A percentile compares a stretch with the other conserved stretches of the same genome.
Evolutionary conservation across 2,329 filamentous ascomycete genomes (phyloP).

Genomic region (Colletotrichum gloeosporioides): DNA sequence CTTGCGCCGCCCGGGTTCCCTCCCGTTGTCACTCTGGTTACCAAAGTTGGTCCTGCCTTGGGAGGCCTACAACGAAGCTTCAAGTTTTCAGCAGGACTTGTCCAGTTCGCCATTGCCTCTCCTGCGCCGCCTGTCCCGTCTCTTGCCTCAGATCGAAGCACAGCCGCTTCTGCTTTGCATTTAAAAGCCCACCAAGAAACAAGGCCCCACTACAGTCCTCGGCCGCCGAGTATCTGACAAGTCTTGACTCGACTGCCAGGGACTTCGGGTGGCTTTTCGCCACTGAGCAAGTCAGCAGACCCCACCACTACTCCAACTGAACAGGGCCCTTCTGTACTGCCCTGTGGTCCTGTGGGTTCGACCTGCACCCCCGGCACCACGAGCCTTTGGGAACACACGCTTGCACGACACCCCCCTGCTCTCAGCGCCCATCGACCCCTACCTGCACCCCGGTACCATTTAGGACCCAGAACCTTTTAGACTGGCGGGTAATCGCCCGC

Average conservation of each 20-base stretch:
- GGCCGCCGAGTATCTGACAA: constrained; percentile 21
- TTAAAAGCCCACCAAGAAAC: constrained; percentile 10
- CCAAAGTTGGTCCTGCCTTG: background rate
- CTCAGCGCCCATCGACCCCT: constrained; percentile 16
- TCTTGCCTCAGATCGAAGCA: constrained; percentile 5
- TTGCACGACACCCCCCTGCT: constrained; percentile 20
- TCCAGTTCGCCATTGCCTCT: background rate
- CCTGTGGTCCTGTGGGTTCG: constrained; percentile 23
- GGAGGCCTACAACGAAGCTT: background rate
- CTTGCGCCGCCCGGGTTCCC: constrained; percentile 9
- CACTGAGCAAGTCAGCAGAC: constrained; percentile 23
- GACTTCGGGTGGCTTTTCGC: constrained; percentile 21
- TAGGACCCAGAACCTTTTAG: constrained; percentile 22
- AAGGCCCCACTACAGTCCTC: constrained; percentile 10
- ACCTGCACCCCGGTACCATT: constrained; percentile 15
- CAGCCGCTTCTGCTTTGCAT: constrained; percentile 15
- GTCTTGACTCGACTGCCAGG: constrained; percentile 22
- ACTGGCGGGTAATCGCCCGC: constrained; percentile 21
- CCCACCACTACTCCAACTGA: constrained; percentile 22
- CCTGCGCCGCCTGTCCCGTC: background rate
- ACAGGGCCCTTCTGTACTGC: constrained; percentile 19
- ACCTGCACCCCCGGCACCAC: constrained; percentile 18
- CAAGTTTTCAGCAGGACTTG: background rate
- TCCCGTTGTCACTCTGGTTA: background rate
- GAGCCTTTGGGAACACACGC: constrained; percentile 21